Evolutionary conservation across 1,284 basidiomycete genomes (phyloP).

Genomic region (Anthracocystis panici-leucophaei): DNA sequence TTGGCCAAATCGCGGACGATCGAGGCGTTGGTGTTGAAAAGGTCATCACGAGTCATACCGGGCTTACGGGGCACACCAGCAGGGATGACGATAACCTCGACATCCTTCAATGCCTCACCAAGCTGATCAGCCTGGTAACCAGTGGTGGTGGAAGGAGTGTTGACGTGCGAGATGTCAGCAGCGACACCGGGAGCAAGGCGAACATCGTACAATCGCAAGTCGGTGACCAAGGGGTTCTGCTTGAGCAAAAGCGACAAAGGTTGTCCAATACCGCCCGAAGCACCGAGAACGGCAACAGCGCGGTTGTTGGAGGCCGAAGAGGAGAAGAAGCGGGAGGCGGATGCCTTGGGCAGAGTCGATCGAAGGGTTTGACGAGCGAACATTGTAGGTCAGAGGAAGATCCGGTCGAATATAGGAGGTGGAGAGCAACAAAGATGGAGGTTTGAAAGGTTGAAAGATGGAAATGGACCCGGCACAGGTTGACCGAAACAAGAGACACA

Average conservation of each 20-base stretch:
- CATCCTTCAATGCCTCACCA: slow-evolving; percentile 85
- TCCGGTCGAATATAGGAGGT: background rate
- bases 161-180: slow-evolving; percentile 78
- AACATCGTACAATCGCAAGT: slow-evolving; percentile 71
- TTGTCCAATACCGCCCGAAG: slow-evolving; percentile 86
- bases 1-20: slow-evolving; percentile 96
- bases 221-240: slow-evolving; percentile 83
- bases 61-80: slow-evolving; percentile 77
- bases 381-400: slow-evolving; percentile 25
- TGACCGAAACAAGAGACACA: background rate
- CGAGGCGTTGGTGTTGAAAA: slow-evolving; percentile 97
- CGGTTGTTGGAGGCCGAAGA: slow-evolving; percentile 79
- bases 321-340: slow-evolving; percentile 77
- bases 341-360: slow-evolving; percentile 41
- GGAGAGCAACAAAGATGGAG: slow-evolving; percentile 26
- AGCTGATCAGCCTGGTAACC: slow-evolving; percentile 81
- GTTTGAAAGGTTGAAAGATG: slow-evolving; percentile 1
- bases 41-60: slow-evolving; percentile 93
- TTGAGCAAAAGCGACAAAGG: slow-evolving; percentile 85
- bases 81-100: slow-evolving; percentile 93
- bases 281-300: slow-evolving; percentile 90
- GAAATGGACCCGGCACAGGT: slow-evolving; percentile 3
- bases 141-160: slow-evolving; percentile 84
- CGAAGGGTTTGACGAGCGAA: slow-evolving; percentile 62
- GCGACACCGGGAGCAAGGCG: slow-evolving; percentile 72